Conservation (phyloP, 805 yeast genomes). For the Jamesozyma piceae region DNA sequence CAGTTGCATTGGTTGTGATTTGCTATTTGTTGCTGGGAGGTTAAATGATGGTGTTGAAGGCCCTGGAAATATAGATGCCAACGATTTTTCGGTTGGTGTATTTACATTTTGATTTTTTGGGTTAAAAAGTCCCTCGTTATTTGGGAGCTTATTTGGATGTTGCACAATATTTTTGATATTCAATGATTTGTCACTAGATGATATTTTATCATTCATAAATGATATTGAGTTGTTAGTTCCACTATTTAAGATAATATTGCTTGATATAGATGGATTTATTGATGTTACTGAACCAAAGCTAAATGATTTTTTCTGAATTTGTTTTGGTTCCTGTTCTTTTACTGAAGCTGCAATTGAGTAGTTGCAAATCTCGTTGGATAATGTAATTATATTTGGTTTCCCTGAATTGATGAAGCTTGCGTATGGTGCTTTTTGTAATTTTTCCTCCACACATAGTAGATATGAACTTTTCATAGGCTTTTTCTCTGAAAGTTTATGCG, state of each 20-base stretch:
- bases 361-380: not conserved
- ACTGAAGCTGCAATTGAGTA: not conserved
- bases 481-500: slow-evolving; percentile 30
- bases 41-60: not conserved
- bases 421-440: slow-evolving; percentile 25
- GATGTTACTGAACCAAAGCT: not conserved
- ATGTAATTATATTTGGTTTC: slow-evolving; percentile 14
- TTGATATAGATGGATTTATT: not conserved
- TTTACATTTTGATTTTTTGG: not conserved
- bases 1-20: not conserved
- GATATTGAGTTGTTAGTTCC: not conserved
- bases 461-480: slow-evolving; percentile 41
- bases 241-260: not conserved
- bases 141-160: not conserved
- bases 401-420: slow-evolving; percentile 36
- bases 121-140: not conserved
- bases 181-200: not conserved
- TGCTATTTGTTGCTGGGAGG: not conserved
- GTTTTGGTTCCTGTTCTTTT: not conserved
- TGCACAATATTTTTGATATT: not conserved
- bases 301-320: not conserved
- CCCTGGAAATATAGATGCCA: not conserved
- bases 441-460: slow-evolving; percentile 35
- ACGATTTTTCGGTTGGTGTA: not conserved
- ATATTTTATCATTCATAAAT: not conserved